Conservation (phyloP, 805 yeast genomes). For the Isabelozyma gotoi region DNA sequence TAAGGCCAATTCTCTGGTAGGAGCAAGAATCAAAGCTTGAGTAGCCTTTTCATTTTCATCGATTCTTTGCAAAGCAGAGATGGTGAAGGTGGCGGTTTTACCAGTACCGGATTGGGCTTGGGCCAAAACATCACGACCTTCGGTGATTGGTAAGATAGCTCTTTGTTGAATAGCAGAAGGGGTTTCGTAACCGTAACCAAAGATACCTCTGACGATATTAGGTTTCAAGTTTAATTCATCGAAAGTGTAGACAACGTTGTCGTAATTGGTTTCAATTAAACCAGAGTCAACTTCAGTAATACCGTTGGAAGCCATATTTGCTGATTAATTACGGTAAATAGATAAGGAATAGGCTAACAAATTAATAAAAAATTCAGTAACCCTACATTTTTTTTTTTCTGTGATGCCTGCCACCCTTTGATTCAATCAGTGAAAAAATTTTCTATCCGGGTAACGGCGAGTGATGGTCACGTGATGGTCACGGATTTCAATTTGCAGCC, state of each 20-base stretch:
- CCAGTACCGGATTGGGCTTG: conserved; percentile 93
- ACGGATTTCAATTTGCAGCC: too few relatives aligned
- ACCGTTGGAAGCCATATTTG: conserved; percentile 58
- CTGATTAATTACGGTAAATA: conserved; percentile 2
- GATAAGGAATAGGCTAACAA: neutral
- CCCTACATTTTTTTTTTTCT: conserved; percentile 2
- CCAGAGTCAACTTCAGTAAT: conserved; percentile 78
- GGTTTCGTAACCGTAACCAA: conserved; percentile 76
- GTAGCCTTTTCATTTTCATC: conserved; percentile 72
- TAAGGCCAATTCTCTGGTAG: conserved; percentile 95
- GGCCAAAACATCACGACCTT: conserved; percentile 71
- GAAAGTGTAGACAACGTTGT: conserved; percentile 73
- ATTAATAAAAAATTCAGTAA: conserved; percentile 1
- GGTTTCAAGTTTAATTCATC: conserved; percentile 77
- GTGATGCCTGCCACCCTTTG: conserved; percentile 1
- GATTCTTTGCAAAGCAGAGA: conserved; percentile 69
- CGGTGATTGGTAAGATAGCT: conserved; percentile 76
- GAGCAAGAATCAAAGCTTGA: conserved; percentile 93
- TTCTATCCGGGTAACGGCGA: conserved; percentile 9
- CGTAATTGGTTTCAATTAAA: conserved; percentile 92
- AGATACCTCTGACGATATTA: conserved; percentile 72
- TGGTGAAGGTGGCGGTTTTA: conserved; percentile 85
- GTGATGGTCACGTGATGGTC: neutral
- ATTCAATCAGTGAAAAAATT: conserved; percentile 9
- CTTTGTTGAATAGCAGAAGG: conserved; percentile 83